Percentiles rank a stretch among this genome's conserved stretches.
These are phyloP conservation scores for Scheffersomyces segobiensis DNA, from an alignment of 1,139 yeast species.

Conservation along the genomic window DNA sequence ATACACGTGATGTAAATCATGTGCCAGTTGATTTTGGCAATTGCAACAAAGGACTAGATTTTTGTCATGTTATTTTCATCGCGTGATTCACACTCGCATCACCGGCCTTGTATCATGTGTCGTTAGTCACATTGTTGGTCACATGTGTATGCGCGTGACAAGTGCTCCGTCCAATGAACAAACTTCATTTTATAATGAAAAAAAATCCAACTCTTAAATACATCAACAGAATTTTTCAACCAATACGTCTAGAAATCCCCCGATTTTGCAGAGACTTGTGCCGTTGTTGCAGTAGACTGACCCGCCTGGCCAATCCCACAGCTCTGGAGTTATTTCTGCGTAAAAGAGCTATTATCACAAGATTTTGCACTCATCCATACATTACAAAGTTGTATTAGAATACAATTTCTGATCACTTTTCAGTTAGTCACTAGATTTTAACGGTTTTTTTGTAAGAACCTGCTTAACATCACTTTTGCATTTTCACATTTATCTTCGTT, in stretches of 20 bases:
- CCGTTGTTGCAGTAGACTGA: not conserved
- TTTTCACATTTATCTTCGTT: not conserved
- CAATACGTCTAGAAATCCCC: not conserved
- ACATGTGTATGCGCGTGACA: too few relatives aligned
- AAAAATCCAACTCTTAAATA: not conserved
- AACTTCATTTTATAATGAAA: conserved; percentile 14
- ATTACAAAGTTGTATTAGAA: not conserved
- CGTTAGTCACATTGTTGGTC: too few relatives aligned
- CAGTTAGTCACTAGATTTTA: not conserved
- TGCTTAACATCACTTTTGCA: not conserved
- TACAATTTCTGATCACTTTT: not conserved
- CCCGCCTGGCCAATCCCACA: not conserved
- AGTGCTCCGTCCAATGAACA: conserved; percentile 18
- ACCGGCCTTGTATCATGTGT: not conserved
- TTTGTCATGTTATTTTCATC: not conserved
- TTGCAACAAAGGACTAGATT: too few relatives aligned
- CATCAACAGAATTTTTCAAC: not conserved
- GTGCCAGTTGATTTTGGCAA: not conserved
- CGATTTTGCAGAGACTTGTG: not conserved
- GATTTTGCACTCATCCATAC: conserved; percentile 6
- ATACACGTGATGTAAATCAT: not conserved
- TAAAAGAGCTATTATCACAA: not conserved
- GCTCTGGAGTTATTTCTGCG: not conserved
- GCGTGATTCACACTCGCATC: not conserved
- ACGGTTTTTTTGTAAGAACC: not conserved